Conservation (phyloP, 805 yeast genomes). For the Candida krabiensis region DNA sequence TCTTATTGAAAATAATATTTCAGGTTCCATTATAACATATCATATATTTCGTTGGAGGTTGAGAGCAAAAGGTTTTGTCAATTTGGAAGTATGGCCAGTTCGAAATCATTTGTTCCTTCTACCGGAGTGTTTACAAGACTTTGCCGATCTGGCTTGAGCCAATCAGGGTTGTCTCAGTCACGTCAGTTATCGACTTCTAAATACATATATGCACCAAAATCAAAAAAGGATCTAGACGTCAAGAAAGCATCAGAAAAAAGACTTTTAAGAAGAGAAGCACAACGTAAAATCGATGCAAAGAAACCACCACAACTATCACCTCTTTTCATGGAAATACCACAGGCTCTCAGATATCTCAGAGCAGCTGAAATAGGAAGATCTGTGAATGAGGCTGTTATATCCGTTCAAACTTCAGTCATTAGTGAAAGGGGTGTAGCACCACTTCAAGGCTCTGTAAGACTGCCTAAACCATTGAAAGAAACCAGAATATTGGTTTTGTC, state of each 20-base stretch:
- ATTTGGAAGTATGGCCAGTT: too few relatives aligned
- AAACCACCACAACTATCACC: slow-evolving; percentile 51
- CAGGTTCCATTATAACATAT: too few relatives aligned
- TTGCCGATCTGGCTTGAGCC: too few relatives aligned
- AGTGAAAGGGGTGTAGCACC: slow-evolving; percentile 79
- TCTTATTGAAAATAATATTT: too few relatives aligned
- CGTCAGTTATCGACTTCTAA: too few relatives aligned
- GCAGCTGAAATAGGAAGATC: slow-evolving; percentile 92
- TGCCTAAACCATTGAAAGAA: slow-evolving; percentile 71
- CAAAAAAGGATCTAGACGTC: slow-evolving; percentile 26
- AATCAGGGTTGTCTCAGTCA: too few relatives aligned
- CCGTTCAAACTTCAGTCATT: slow-evolving; percentile 61
- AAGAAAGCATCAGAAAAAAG: slow-evolving; percentile 27
- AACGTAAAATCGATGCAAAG: slow-evolving; percentile 36
- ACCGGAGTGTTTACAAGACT: too few relatives aligned
- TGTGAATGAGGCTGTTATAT: slow-evolving; percentile 64
- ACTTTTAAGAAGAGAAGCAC: slow-evolving; percentile 25
- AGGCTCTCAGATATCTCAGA: slow-evolving; percentile 74
- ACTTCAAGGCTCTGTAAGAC: slow-evolving; percentile 64
- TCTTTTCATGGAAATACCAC: slow-evolving; percentile 66
- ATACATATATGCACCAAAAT: slow-evolving; percentile 24
- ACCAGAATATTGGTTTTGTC: slow-evolving; percentile 72
- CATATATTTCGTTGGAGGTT: too few relatives aligned
- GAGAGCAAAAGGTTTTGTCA: too few relatives aligned
- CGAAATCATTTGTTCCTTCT: too few relatives aligned